phyloP scores from a whole-genome alignment of 164 flowering plant species.

The Magnolia officinalis region DNA sequence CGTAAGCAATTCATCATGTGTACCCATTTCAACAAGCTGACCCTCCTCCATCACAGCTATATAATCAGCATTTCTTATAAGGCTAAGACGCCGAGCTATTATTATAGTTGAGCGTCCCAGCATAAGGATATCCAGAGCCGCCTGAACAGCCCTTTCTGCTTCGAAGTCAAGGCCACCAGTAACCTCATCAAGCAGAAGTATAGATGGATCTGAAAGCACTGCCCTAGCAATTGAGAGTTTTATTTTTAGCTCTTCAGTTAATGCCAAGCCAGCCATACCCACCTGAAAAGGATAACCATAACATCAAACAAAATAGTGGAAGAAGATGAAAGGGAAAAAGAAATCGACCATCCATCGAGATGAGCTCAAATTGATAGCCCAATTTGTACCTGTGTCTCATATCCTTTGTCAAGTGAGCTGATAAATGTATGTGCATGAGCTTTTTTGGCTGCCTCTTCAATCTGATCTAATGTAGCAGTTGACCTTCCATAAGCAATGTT shows the following conservation, averaged over 20 bases:
- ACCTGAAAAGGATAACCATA: slow-evolving; percentile 49
- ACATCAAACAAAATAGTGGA: neutral
- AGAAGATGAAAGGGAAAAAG: neutral
- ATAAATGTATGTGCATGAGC: slow-evolving; percentile 97
- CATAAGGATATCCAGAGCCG: slow-evolving; percentile 92
- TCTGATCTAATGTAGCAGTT: slow-evolving; percentile 68
- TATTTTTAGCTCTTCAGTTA: slow-evolving; percentile 92
- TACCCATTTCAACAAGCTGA: slow-evolving; percentile 97
- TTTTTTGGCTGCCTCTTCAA: slow-evolving; percentile 97
- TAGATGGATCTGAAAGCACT: slow-evolving; percentile 91
- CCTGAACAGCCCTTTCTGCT: slow-evolving; percentile 92
- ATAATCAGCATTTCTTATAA: slow-evolving; percentile 93
- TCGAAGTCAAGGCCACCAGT: slow-evolving; percentile 88
- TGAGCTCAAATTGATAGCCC: neutral
- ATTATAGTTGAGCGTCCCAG: slow-evolving; percentile 94
- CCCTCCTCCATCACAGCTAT: slow-evolving; percentile 99
- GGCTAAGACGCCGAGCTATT: slow-evolving; percentile 91
- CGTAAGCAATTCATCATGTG: slow-evolving; percentile 81
- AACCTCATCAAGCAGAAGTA: slow-evolving; percentile 92
- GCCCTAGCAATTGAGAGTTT: slow-evolving; percentile 95
- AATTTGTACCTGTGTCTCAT: slow-evolving; percentile 73
- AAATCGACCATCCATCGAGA: neutral
- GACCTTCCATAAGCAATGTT: slow-evolving; percentile 96
- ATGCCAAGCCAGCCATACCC: slow-evolving; percentile 75
- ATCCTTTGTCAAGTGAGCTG: slow-evolving; percentile 87